These are phyloP conservation scores for Saksenaea vasiformis DNA, from an alignment of 371 early-diverging fungal genomes.

Conservation along the genomic window DNA sequence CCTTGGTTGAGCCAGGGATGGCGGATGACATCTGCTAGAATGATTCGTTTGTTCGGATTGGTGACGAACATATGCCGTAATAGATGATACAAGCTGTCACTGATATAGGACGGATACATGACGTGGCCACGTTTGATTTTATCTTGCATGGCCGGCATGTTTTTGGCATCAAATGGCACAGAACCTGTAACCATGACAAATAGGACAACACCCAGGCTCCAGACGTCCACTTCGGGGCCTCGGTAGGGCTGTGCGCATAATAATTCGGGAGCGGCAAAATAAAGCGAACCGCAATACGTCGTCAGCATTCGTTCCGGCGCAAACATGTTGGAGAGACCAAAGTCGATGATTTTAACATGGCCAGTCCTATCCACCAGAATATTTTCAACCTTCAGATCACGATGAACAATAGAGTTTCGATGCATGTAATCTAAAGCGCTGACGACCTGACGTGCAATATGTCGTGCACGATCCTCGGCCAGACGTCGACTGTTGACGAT, in stretches of 20 bases:
- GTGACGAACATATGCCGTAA: constrained; percentile 79
- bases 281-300: constrained; percentile 95
- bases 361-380: constrained; percentile 85
- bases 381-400: constrained; percentile 98
- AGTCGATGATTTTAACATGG: constrained; percentile 90
- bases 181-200: constrained; percentile 94
- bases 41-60: constrained; percentile 73
- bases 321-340: constrained; percentile 94
- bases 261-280: constrained; percentile 98
- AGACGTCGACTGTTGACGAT: constrained; percentile 89
- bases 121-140: constrained; percentile 89
- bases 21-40: constrained; percentile 71
- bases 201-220: constrained; percentile 95
- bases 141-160: constrained; percentile 88
- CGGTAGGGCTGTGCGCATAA: constrained; percentile 85
- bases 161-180: constrained; percentile 96
- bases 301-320: constrained; percentile 79
- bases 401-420: constrained; percentile 93
- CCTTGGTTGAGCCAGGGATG: constrained; percentile 88
- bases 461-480: constrained; percentile 86
- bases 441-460: constrained; percentile 91
- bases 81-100: constrained; percentile 75
- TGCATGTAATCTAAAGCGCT: constrained; percentile 95
- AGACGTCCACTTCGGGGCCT: constrained; percentile 96
- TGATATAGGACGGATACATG: constrained; percentile 82